Base-by-base conservation (phyloP, 2,329 filamentous ascomycete species). In the Diaporthe sp. region DNA sequence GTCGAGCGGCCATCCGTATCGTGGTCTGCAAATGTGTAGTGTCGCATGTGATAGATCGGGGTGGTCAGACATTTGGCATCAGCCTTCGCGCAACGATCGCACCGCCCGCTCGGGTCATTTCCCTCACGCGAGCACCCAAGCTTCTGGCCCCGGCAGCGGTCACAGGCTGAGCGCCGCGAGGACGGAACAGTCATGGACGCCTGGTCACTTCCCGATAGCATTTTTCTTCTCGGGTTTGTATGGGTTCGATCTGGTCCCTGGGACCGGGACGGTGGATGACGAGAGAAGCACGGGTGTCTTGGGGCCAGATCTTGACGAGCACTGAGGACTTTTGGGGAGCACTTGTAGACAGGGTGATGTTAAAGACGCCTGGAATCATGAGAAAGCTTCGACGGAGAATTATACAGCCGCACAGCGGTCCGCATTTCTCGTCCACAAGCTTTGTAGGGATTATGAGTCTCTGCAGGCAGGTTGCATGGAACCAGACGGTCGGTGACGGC, bases 31-130 rank as follows among this genome's bases (percentile, higher is more conserved):
- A 50, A 25, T 15, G 58, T 71, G 47, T 71, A 74, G 68, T 74
- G 70, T n/a, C 72, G 72, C 68, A 74, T 74, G 51, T 61, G 72
- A 59, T 71, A 74, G 25, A 74, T 68, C 22, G 72, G 65, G 68
- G 58, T 74, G 30, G 72, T 74, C 3, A 71, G 37, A 56, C 72
- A 74, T 37, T 70, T 55, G 32, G 53, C 35, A 30, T 74, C 65
- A n/a, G 72, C 72, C 25, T 47, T 63, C 6, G 69, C 55, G 47
- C 72, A 74, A 10, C 72, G 72, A 69, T 63, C 65, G 47, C 72
- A 74, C 65, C 65, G 72, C 37, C 65, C 44, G 44, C 66, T 59
- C 63, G 66, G 30, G 47, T 71, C 42, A 5, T 51, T 51, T 51
- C 47, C 47, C 22, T 55, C 39, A 58, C 72, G 72, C 39, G 65